Evolutionary conservation across 495 filamentous ascomycete genomes (phyloP).

Genomic region (Glarea lozoyensis): DNA sequence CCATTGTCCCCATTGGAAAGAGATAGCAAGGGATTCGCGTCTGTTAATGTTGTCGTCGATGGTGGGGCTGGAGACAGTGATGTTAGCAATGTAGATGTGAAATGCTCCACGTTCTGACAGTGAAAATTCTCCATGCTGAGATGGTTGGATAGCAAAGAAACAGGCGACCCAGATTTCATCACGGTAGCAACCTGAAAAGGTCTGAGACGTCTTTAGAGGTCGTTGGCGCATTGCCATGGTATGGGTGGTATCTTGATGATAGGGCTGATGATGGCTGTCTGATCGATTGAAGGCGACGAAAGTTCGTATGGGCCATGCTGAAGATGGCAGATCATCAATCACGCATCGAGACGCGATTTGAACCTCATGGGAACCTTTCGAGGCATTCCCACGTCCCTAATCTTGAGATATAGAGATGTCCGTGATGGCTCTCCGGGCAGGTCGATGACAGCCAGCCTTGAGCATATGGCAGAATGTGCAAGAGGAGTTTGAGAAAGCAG

Average conservation of each 20-base stretch:
- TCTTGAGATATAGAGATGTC: constrained; percentile 9
- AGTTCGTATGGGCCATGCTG: constrained; percentile 2
- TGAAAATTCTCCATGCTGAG: constrained; percentile 1
- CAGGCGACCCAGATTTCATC: constrained; percentile 9
- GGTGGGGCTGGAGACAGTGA: constrained; percentile 25
- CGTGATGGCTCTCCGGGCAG: constrained; percentile 11
- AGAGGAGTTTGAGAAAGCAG: constrained; percentile 2
- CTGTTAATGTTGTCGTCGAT: constrained; percentile 13
- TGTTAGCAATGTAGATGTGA: constrained; percentile 20
- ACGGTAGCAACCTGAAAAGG: background rate
- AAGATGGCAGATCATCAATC: constrained; percentile 1
- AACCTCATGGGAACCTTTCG: constrained; percentile 1
- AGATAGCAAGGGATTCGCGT: constrained; percentile 8
- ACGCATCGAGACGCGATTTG: background rate
- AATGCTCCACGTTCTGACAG: constrained; percentile 4
- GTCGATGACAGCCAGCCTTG: constrained; percentile 15
- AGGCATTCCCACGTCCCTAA: constrained; percentile 1
- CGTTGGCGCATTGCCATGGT: constrained; percentile 20
- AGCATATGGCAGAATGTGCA: background rate
- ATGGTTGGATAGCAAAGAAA: constrained; percentile 6
- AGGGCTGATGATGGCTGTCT: constrained; percentile 18
- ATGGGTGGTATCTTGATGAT: constrained; percentile 4
- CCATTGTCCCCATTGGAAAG: constrained; percentile 40
- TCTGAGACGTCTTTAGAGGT: background rate
- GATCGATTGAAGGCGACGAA: constrained; percentile 12